Evolutionary conservation across 371 early-diverging fungal genomes (phyloP).

Genomic region (Apophysomyces elegans): DNA sequence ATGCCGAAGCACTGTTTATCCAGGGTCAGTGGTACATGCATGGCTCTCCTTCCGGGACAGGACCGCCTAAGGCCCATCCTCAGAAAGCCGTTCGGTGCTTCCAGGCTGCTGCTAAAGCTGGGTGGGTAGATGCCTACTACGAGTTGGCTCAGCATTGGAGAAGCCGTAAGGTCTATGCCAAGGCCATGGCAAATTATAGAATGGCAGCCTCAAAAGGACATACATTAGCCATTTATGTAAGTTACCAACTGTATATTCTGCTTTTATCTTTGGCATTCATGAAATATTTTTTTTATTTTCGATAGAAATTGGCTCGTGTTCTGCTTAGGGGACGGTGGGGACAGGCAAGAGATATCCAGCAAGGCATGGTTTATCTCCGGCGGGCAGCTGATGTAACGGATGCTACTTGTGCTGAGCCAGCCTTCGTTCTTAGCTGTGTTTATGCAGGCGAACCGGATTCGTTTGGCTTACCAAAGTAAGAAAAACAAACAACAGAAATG

Average conservation of each 20-base stretch:
- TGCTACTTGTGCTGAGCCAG: conserved; percentile 35
- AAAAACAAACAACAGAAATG: too few species aligned
- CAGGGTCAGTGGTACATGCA: conserved; percentile 68
- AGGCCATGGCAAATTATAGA: conserved; percentile 75
- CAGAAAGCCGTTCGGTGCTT: conserved; percentile 27
- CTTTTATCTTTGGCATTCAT: background rate
- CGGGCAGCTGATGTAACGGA: conserved; percentile 27
- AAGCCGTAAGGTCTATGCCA: conserved; percentile 60
- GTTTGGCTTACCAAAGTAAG: conserved; percentile 20
- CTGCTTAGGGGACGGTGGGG: conserved; percentile 20
- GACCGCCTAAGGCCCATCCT: conserved; percentile 12
- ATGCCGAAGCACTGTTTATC: conserved; percentile 74
- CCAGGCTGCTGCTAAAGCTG: conserved; percentile 25
- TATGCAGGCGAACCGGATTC: conserved; percentile 26
- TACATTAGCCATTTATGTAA: conserved; percentile 22
- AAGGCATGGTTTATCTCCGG: conserved; percentile 24
- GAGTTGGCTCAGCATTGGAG: conserved; percentile 43
- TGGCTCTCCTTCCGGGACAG: background rate
- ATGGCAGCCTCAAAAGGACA: conserved; percentile 73
- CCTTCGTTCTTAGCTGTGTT: conserved; percentile 41
- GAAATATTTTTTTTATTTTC: background rate
- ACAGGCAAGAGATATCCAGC: conserved; percentile 21
- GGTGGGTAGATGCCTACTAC: conserved; percentile 23
- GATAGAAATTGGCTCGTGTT: conserved; percentile 33
- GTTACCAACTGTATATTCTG: background rate